These are phyloP conservation scores for Chlorella vulgaris DNA, from an alignment of 139 green algal species.

Conservation along the genomic window DNA sequence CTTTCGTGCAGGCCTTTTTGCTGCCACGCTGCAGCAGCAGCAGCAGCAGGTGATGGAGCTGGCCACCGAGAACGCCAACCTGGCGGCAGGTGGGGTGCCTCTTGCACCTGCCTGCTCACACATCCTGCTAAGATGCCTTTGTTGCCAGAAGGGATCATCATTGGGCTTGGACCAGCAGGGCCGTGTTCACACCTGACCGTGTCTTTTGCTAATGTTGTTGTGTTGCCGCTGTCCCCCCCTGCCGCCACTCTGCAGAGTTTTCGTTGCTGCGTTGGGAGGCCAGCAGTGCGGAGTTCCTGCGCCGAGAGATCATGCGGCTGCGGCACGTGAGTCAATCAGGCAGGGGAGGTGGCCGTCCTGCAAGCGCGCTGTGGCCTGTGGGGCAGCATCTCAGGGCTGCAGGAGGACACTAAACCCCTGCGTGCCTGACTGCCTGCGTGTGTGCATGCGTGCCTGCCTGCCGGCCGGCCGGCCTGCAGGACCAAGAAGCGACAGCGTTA, in stretches of 20 bases:
- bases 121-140: not conserved
- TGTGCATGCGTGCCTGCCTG: no score
- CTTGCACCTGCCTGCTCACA: not conserved
- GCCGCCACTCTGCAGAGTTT: not conserved
- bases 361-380: no score
- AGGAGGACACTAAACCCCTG: no score
- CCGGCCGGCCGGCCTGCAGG: not conserved
- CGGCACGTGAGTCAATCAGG: constrained; percentile 11
- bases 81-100: not conserved
- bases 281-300: constrained; percentile 9
- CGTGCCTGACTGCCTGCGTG: no score
- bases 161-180: not conserved
- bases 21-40: constrained; percentile 8
- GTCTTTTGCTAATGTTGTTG: no score
- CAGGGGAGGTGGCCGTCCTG: not conserved
- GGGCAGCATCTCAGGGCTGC: no score
- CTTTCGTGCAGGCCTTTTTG: not conserved
- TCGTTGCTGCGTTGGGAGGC: constrained; percentile 17
- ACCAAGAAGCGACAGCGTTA: not conserved
- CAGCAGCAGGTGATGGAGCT: not conserved
- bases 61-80: not conserved
- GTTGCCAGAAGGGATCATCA: not conserved
- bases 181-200: no score
- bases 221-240: no score
- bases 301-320: constrained; percentile 17